Evolutionary conservation across 1,284 basidiomycete species (phyloP), one percentile per base, ranked within the genome.

Genomic region (Marasmius oreades): DNA sequence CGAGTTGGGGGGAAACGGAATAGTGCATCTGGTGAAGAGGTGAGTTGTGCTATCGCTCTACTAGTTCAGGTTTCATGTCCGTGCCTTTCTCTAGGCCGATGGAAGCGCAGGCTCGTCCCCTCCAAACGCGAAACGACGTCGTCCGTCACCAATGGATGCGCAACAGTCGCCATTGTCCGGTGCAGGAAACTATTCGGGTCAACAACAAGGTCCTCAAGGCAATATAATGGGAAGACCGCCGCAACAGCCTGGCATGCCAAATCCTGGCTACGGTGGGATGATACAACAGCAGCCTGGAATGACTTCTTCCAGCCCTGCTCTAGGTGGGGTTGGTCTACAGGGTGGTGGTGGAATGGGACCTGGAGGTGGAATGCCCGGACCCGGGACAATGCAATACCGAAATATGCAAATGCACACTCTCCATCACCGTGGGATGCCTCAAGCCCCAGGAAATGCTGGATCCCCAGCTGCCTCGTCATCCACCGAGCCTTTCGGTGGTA

Each of bases 21-120:
- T 61, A 88, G 86, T 62, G 84, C 83, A 12, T 86, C 87, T 5
- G 81, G 79, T 48, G 86, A 87, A 66, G 87, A 88, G 66, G 86
- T 88, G 64, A 62, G 64, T 65, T 36, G 18, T 37, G 28, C 60
- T 39, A 52, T 28, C 37, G 14, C 50, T 31, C 51, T 47, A n/a
- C 22, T 56, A 18, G 22, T 37, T 22, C 46, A n/a, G n/a, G n/a
- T 42, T 60, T 56, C 28, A 58, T 37, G 52, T 45, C 6, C 26
- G 52, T 58, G 42, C 55, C 26, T 18, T 36, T 54, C 61, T 33
- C 5, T n/a, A 60, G 56, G 50, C 48, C 16, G 59, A 60, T 5
- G 57, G 28, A 14, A 50, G 46, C 47, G 48, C 51, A 37, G 84
- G 86, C 6, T 78, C 77, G 2, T 88, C 88, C 0, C 85, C 87